Percentiles rank a stretch among this genome's conserved stretches.
phyloP scores from a whole-genome alignment of 805 yeast genomes.

The Candida alai region DNA sequence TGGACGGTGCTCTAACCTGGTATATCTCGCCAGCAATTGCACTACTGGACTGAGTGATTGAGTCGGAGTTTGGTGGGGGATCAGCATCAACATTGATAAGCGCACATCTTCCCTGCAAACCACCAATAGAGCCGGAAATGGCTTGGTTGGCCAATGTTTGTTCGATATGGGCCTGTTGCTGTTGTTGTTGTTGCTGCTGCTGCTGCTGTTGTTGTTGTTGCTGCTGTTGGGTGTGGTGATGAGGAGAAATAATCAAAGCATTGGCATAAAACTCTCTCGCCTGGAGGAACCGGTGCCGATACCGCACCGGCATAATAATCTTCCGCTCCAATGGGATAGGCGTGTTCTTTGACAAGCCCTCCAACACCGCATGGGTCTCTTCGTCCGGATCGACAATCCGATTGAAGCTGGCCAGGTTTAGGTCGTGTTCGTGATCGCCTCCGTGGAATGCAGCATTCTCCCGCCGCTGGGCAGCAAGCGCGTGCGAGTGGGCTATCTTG shows the following conservation, averaged over 20 bases:
- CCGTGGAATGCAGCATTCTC: constrained; percentile 51
- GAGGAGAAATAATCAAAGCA: constrained; percentile 65
- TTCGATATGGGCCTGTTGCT: constrained; percentile 8
- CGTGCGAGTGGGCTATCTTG: constrained; percentile 77
- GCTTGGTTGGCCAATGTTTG: constrained; percentile 43
- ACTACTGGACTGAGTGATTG: constrained; percentile 40
- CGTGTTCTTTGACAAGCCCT: constrained; percentile 76
- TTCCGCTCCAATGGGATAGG: constrained; percentile 83
- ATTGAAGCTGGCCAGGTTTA: constrained; percentile 24
- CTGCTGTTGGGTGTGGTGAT: constrained; percentile 39
- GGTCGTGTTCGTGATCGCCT: constrained; percentile 18
- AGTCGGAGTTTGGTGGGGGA: constrained; percentile 17
- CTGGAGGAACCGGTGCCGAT: constrained; percentile 71
- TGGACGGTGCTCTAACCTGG: constrained; percentile 45
- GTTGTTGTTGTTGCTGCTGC: constrained; percentile 6
- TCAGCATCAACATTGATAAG: constrained; percentile 60
- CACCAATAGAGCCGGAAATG: constrained; percentile 56
- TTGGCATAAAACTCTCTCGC: constrained; percentile 94
- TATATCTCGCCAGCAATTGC: constrained; percentile 59
- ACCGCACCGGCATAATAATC: constrained; percentile 63
- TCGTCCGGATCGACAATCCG: constrained; percentile 78
- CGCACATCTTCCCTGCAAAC: constrained; percentile 76
- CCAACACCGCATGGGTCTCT: constrained; percentile 86
- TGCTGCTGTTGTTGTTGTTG: constrained; percentile 8
- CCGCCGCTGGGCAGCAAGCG: constrained; percentile 72